Evolutionary conservation across 805 yeast species (phyloP).

Genomic region (Maudiozyma bulderi): DNA sequence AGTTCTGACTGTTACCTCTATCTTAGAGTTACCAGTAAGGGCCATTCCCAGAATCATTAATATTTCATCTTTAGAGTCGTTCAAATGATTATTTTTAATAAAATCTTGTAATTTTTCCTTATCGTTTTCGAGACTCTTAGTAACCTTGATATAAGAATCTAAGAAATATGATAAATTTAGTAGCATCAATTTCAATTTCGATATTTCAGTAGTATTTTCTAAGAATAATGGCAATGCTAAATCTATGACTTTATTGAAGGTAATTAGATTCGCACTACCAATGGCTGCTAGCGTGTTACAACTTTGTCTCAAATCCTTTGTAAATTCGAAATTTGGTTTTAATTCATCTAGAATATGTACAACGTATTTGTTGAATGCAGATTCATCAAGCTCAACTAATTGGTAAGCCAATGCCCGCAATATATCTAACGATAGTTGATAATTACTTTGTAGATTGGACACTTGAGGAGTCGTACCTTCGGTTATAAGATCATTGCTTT

Average conservation of each 20-base stretch:
- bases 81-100: slow-evolving; percentile 3
- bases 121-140: slow-evolving; percentile 22
- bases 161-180: slow-evolving; percentile 52
- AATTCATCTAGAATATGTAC: slow-evolving; percentile 41
- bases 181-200: slow-evolving; percentile 50
- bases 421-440: slow-evolving; percentile 36
- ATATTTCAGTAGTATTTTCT: slow-evolving; percentile 33
- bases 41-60: slow-evolving; percentile 60
- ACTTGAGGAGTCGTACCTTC: background rate
- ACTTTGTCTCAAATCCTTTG: slow-evolving; percentile 53
- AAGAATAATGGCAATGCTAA: slow-evolving; percentile 39
- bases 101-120: background rate
- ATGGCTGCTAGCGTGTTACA: slow-evolving; percentile 49
- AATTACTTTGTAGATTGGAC: slow-evolving; percentile 13
- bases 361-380: slow-evolving; percentile 32
- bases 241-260: slow-evolving; percentile 42
- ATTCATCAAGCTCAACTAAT: slow-evolving; percentile 25
- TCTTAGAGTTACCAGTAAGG: slow-evolving; percentile 53
- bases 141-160: slow-evolving; percentile 40
- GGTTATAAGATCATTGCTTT: background rate
- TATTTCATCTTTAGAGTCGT: slow-evolving; percentile 52
- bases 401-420: slow-evolving; percentile 37
- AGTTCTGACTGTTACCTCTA: slow-evolving; percentile 62
- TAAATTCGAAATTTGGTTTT: slow-evolving; percentile 40
- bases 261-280: slow-evolving; percentile 36